phyloP scores from a whole-genome alignment of 2,329 filamentous ascomycete species.

The Colletotrichum navitas region DNA sequence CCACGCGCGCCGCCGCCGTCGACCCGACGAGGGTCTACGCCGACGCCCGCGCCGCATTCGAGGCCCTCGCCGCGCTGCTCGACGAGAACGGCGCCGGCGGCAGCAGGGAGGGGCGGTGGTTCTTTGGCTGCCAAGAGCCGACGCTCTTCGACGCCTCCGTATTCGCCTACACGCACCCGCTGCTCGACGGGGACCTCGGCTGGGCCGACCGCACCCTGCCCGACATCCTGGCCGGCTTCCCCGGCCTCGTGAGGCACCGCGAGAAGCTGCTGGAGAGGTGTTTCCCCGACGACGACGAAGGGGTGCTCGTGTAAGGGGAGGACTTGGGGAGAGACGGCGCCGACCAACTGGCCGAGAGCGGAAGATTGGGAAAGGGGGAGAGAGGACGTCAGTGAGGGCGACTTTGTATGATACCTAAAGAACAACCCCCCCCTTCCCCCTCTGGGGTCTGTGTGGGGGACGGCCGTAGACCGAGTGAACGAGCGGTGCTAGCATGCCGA shows the following conservation, averaged over 20 bases:
- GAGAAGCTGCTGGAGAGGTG: conserved; percentile 48
- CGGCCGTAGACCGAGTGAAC: not conserved
- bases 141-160: conserved; percentile 88
- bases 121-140: conserved; percentile 66
- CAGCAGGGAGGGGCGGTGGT: conserved; percentile 54
- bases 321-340: not conserved
- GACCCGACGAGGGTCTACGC: conserved; percentile 55
- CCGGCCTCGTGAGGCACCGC: conserved; percentile 69
- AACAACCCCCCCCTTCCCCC: not conserved
- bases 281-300: conserved; percentile 25
- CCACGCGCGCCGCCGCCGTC: conserved; percentile 57
- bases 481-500: not conserved
- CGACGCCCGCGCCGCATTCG: conserved; percentile 60
- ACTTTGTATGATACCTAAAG: not conserved
- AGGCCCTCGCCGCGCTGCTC: conserved; percentile 60
- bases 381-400: not conserved
- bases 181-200: conserved; percentile 73
- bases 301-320: conserved; percentile 11
- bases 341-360: not conserved
- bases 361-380: not conserved
- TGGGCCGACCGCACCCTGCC: conserved; percentile 75
- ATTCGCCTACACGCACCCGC: conserved; percentile 88
- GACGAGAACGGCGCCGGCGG: conserved; percentile 45
- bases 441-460: not conserved
- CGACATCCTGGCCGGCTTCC: conserved; percentile 66